Evolutionary conservation across 768 basidiomycete species (phyloP).

Genomic region (Tremella yokohamensis): DNA sequence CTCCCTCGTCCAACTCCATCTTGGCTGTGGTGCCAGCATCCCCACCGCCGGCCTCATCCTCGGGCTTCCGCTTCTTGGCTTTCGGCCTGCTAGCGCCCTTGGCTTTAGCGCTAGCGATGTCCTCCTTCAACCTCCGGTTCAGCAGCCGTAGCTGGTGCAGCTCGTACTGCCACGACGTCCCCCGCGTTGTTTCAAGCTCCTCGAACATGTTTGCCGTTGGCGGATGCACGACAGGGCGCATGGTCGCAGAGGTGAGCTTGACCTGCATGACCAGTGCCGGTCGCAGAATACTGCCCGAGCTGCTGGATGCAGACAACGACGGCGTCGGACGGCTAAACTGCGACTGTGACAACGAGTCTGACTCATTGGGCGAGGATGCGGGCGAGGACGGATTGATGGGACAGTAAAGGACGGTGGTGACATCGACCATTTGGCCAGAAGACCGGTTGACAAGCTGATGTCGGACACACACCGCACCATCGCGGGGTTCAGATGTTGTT

Average conservation of each 20-base stretch:
- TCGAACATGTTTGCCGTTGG: constrained; percentile 61
- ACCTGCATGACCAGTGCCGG: constrained; percentile 47
- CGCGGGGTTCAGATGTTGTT: constrained; percentile 24
- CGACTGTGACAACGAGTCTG: constrained; percentile 1
- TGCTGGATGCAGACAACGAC: constrained; percentile 10
- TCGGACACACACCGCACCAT: constrained; percentile 38
- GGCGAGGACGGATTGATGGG: constrained; percentile 9
- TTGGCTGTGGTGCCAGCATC: not conserved
- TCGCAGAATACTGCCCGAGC: constrained; percentile 17
- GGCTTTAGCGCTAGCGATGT: constrained; percentile 51
- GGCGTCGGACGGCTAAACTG: not conserved
- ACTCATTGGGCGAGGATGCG: constrained; percentile 10
- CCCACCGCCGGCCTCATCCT: constrained; percentile 11
- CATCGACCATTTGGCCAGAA: constrained; percentile 44
- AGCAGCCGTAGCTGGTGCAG: constrained; percentile 74
- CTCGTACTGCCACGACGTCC: constrained; percentile 90
- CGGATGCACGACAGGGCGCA: constrained; percentile 33
- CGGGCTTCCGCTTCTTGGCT: constrained; percentile 25
- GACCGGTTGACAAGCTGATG: constrained; percentile 43
- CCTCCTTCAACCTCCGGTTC: constrained; percentile 65
- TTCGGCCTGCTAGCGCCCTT: constrained; percentile 25
- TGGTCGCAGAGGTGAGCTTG: constrained; percentile 31
- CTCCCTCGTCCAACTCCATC: constrained; percentile 14
- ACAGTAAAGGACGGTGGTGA: constrained; percentile 49
- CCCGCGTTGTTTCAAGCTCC: constrained; percentile 64